A percentile compares a stretch with the other conserved stretches of the same genome.
phyloP scores from a whole-genome alignment of 192 early-diverging fungal genomes.

The Rhizophagus clarus region DNA sequence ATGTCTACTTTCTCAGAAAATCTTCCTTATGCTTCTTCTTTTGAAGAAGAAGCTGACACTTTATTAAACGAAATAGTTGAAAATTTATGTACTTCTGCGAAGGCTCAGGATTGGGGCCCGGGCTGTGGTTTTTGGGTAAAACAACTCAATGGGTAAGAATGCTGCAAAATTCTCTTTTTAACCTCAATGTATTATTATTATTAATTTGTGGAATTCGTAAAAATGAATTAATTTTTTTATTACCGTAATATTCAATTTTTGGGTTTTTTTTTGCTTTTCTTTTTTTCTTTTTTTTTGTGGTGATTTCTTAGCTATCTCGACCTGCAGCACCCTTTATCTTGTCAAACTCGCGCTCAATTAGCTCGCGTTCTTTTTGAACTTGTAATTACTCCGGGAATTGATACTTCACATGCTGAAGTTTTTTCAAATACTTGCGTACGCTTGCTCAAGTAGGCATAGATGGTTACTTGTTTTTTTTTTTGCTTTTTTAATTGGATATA shows the following conservation, averaged over 20 bases:
- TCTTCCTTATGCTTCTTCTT: conserved; percentile 40
- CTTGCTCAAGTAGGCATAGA: conserved; percentile 64
- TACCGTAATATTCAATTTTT: too few species aligned
- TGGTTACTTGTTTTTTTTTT: conserved; percentile 6
- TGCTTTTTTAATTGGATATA: background rate
- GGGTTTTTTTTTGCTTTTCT: too few species aligned
- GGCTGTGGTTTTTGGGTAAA: conserved; percentile 61
- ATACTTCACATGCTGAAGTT: conserved; percentile 62
- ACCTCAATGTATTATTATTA: too few species aligned
- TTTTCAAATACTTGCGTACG: conserved; percentile 63
- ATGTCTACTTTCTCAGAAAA: conserved; percentile 35
- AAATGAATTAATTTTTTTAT: too few species aligned
- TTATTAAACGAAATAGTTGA: conserved; percentile 53
- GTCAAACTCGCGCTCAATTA: conserved; percentile 55
- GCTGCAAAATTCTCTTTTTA: background rate
- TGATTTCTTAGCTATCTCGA: conserved; percentile 60
- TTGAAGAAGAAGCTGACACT: conserved; percentile 44
- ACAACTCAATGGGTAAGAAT: conserved; percentile 56
- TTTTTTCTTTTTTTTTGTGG: too few species aligned
- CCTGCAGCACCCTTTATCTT: conserved; percentile 61
- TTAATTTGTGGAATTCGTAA: too few species aligned
- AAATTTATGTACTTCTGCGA: conserved; percentile 45
- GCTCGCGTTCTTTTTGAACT: conserved; percentile 69
- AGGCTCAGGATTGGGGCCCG: conserved; percentile 58
- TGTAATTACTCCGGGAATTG: conserved; percentile 64